These are phyloP conservation scores for Eucommia ulmoides DNA, from an alignment of 257 asterid species.

Conservation along the genomic window DNA sequence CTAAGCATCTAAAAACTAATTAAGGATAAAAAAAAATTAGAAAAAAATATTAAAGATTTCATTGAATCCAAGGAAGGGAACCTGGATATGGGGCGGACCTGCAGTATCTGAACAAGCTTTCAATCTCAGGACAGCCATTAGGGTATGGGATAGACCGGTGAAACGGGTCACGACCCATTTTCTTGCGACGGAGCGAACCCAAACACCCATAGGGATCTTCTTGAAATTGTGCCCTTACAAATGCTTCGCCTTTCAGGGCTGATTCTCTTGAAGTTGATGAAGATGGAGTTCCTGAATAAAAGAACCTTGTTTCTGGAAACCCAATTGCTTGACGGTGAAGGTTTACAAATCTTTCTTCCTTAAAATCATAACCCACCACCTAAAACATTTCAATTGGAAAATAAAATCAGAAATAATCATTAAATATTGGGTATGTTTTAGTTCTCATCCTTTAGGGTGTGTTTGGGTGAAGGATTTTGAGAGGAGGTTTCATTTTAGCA, in stretches of 20 bases:
- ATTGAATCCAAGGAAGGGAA: slow-evolving; percentile 59
- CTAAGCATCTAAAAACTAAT: too few relatives aligned
- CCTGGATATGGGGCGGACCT: slow-evolving; percentile 62
- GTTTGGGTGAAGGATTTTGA: too few relatives aligned
- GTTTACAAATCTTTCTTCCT: slow-evolving; percentile 28
- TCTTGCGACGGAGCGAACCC: slow-evolving; percentile 62
- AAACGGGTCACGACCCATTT: slow-evolving; percentile 77
- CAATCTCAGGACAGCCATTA: slow-evolving; percentile 84
- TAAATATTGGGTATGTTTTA: too few relatives aligned
- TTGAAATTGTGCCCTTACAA: slow-evolving; percentile 59
- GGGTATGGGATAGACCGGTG: slow-evolving; percentile 92
- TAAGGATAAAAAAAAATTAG: too few relatives aligned
- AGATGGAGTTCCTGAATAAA: slow-evolving; percentile 77
- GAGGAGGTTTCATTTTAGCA: too few relatives aligned
- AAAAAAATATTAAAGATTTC: too few relatives aligned
- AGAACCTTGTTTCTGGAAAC: slow-evolving; percentile 58
- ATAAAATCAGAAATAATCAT: too few relatives aligned
- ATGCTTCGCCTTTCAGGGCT: slow-evolving; percentile 81
- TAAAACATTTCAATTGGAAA: neutral
- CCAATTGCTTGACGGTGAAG: slow-evolving; percentile 68
- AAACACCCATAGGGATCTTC: slow-evolving; percentile 84
- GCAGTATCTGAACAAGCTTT: slow-evolving; percentile 69
- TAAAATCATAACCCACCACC: neutral
- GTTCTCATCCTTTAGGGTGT: too few relatives aligned
- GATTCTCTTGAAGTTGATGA: slow-evolving; percentile 62